These are phyloP conservation scores for Quercus suber DNA, from an alignment of 306 rosid species.

Conservation along the genomic window DNA sequence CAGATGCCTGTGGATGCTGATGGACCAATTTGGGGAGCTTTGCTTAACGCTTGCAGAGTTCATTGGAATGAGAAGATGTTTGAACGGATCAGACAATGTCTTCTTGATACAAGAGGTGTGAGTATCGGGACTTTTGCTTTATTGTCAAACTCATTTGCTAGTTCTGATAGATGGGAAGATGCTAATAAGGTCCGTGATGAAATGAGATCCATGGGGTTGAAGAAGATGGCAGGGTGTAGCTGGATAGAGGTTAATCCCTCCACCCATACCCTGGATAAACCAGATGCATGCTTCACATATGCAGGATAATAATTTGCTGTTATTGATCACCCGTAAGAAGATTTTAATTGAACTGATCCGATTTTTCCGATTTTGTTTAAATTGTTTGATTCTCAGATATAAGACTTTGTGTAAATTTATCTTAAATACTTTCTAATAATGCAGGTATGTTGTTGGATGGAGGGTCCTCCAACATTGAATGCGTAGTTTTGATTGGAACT, in stretches of 20 bases:
- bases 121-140: slow-evolving; percentile 64
- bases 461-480: slow-evolving; percentile 79
- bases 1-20: slow-evolving; percentile 37
- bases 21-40: slow-evolving; percentile 62
- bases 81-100: slow-evolving; percentile 44
- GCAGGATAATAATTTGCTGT: neutral
- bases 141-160: slow-evolving; percentile 58
- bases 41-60: slow-evolving; percentile 65
- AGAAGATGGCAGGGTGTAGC: slow-evolving; percentile 61
- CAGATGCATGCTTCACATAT: neutral
- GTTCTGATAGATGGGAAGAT: slow-evolving; percentile 66
- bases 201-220: slow-evolving; percentile 53
- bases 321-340: neutral
- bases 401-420: neutral
- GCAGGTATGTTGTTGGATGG: slow-evolving; percentile 79
- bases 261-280: neutral
- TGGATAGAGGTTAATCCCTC: slow-evolving; percentile 47
- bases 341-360: neutral
- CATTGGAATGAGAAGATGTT: slow-evolving; percentile 60
- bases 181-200: slow-evolving; percentile 50
- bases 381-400: neutral
- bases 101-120: slow-evolving; percentile 25
- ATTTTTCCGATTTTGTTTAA: slow-evolving; percentile 12
- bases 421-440: neutral
- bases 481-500: slow-evolving; percentile 94